phyloP scores from a whole-genome alignment of 2,329 filamentous ascomycete species.

The Apiospora malaysiana region DNA sequence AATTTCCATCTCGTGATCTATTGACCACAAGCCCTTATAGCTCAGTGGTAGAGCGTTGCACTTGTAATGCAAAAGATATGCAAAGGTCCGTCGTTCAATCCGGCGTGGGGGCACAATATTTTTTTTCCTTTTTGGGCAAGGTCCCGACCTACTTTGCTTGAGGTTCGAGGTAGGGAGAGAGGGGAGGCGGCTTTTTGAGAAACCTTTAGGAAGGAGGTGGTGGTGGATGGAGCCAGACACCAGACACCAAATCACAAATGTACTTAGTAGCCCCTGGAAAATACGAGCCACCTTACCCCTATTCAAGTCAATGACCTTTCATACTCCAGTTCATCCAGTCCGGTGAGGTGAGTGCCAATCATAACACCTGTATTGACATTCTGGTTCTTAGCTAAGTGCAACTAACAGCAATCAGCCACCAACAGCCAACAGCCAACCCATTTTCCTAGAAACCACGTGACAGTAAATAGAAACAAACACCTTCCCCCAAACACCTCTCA shows the following conservation, averaged over 20 bases:
- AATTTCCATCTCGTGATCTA: no score
- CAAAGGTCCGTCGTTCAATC: conserved; percentile 44
- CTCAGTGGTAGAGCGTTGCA: conserved; percentile 45
- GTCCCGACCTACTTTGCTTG: no score
- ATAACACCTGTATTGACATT: neutral
- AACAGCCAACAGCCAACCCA: neutral
- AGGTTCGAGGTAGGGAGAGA: no score
- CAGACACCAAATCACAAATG: no score
- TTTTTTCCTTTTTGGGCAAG: neutral
- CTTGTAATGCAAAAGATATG: conserved; percentile 37
- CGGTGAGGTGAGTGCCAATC: neutral
- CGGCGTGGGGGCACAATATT: conserved; percentile 38
- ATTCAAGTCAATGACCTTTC: no score
- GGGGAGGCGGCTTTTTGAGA: no score
- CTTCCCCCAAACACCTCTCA: neutral
- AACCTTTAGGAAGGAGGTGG: no score
- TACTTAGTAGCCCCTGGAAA: no score
- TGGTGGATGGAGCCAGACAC: no score
- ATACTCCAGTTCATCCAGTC: neutral
- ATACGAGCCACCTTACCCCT: no score
- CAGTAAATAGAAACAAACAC: neutral
- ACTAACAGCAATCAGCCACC: neutral
- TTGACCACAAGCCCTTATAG: conserved; percentile 34
- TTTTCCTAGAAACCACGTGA: neutral
- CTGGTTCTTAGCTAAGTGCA: neutral